Percentiles rank a stretch among this genome's conserved stretches.
phyloP scores from a whole-genome alignment of 129 eudicot species.

The Deinandra increscens region DNA sequence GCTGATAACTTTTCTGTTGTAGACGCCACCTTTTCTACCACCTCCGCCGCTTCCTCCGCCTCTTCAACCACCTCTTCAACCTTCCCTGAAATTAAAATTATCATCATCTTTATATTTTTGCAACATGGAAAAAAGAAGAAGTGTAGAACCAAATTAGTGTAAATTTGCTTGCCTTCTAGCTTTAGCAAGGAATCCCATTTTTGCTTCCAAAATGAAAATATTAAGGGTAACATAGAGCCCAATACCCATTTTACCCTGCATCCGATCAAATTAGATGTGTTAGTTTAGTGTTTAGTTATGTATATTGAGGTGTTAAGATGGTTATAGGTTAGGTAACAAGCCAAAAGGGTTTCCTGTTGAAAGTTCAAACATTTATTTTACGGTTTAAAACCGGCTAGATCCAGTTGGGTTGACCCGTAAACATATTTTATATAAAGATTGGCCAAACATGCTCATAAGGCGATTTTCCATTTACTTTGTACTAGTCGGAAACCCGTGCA shows the following conservation, averaged over 20 bases:
- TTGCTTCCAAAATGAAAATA: constrained; percentile 50
- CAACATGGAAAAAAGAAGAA: no score
- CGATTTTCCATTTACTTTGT: no score
- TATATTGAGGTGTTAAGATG: neutral
- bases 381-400: neutral
- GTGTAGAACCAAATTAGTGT: no score
- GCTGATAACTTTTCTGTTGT: constrained; percentile 49
- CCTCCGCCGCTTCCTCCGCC: constrained; percentile 56
- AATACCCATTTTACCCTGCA: constrained; percentile 61
- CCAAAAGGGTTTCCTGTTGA: neutral
- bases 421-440: no score
- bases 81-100: constrained; percentile 43
- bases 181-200: constrained; percentile 43
- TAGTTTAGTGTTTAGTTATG: constrained; percentile 3
- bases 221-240: constrained; percentile 44
- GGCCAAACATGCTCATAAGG: no score
- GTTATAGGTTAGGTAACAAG: neutral
- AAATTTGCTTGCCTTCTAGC: constrained; percentile 53
- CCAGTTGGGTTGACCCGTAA: no score
- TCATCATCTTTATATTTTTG: no score
- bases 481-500: no score
- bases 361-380: neutral
- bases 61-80: constrained; percentile 51
- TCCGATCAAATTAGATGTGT: neutral
- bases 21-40: constrained; percentile 60